Evolutionary conservation across 2,329 filamentous ascomycete genomes (phyloP).

Genomic region (Diaporthe citrichinensis): DNA sequence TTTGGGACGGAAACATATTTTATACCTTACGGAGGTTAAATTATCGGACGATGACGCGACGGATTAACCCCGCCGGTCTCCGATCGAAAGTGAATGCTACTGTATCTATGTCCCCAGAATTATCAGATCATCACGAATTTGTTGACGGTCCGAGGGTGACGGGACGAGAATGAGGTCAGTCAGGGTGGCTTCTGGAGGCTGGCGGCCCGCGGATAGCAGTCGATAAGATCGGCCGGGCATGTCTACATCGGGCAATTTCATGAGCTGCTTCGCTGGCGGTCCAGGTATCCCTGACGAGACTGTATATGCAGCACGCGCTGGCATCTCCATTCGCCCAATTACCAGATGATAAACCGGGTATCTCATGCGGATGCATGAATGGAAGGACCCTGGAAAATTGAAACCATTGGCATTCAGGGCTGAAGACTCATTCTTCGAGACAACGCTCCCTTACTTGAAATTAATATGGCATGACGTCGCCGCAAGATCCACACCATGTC

Average conservation of each 20-base stretch:
- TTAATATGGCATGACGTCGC: conserved; percentile 15
- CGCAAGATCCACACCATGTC: background rate
- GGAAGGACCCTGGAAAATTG: background rate
- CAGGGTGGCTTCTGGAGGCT: background rate
- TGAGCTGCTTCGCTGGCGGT: background rate
- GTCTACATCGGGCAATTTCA: conserved; percentile 29
- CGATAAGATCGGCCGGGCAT: background rate
- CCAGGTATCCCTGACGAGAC: conserved; percentile 20
- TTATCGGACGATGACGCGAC: conserved; percentile 3
- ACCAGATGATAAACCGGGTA: conserved; percentile 9
- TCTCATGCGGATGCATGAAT: background rate
- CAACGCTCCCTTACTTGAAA: background rate
- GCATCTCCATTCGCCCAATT: conserved; percentile 3
- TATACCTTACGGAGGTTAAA: background rate
- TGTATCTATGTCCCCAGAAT: background rate
- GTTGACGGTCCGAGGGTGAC: no score
- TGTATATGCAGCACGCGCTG: background rate
- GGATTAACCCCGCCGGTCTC: background rate
- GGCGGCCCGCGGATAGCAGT: background rate
- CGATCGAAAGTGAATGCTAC: background rate
- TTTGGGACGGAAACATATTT: conserved; percentile 7
- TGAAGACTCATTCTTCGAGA: background rate
- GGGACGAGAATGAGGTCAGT: background rate
- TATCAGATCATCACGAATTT: background rate
- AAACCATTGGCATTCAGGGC: conserved; percentile 13